Evolutionary conservation across 116 monocot species (phyloP), one percentile per base, ranked within the genome.

Genomic region (Phalaenopsis hybrid): DNA sequence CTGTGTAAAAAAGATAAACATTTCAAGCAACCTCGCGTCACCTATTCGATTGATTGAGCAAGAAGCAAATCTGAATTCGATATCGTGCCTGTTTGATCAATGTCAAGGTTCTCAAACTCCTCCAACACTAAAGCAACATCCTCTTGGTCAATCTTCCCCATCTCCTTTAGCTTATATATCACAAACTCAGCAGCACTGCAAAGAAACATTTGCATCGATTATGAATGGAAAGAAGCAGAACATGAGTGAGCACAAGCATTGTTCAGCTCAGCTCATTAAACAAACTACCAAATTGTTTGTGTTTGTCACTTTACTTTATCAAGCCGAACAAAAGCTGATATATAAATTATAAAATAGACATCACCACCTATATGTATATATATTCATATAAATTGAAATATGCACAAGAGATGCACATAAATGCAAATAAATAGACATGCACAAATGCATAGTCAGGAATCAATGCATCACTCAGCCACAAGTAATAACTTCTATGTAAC

Each of bases 111-210:
- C 80, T 94, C 89, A 82, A 98, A 98, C 81, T 98, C 95, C 81
- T 94, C 92, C 85, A 98, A 70, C 45, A 98, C 84, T n/a, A 82
- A 49, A 46, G 93, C 81, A 41, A 98, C 87, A 77, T 98, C 95
- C 88, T 90, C 90, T 84, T 94, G 85, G 74, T 48, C 94, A 16
- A 97, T 93, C 89, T 97, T 98, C 31, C 95, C 95, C 87, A 98
- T 86, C 83, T 94, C 97, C 82, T 98, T 94, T 34, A 98, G 93
- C 84, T 98, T 98, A 82, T 93, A 98, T 37, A 98, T 81, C 37
- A 98, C 82, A 79, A 94, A 98, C 78, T 98, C 95, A 15, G 97
- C 89, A 55, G 93, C 93, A 79, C 97, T 98, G 86, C 16, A 31
- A 31, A 37, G 4, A 37, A 15, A 13, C 31, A 72, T 72, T 72